Evolutionary conservation across 169 alveolate genomes (phyloP).

Genomic region (Amoebophrya sp.): DNA sequence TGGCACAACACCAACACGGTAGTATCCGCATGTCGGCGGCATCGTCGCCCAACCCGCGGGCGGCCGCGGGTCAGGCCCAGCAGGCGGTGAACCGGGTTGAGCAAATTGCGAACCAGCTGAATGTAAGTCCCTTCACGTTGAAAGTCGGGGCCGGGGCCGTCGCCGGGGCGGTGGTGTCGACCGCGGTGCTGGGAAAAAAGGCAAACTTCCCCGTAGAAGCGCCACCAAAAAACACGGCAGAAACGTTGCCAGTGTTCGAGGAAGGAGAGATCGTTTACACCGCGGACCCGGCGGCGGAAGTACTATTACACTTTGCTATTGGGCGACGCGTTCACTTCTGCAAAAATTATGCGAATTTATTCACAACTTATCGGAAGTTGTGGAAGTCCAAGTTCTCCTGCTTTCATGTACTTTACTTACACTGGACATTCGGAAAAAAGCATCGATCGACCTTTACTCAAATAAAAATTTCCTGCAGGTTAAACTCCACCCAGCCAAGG

Average conservation of each 20-base stretch:
- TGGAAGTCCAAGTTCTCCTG: neutral
- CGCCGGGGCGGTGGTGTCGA: neutral
- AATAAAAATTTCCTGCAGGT: neutral
- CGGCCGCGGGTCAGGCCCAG: too few species aligned
- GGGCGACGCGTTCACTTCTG: too few species aligned
- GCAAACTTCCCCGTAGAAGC: neutral
- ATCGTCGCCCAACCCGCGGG: too few species aligned
- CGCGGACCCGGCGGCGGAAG: neutral
- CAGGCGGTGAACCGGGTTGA: neutral
- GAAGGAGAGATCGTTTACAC: neutral
- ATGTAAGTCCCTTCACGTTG: neutral
- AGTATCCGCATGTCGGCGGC: too few species aligned
- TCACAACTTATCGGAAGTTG: neutral
- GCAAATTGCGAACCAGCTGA: neutral
- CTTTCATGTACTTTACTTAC: neutral
- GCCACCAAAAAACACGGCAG: neutral
- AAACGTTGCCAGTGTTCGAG: neutral
- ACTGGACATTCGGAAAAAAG: too few species aligned
- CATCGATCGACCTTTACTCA: neutral
- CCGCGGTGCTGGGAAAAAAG: neutral
- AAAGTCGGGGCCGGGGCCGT: neutral
- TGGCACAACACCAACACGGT: too few species aligned
- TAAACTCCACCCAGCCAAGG: too few species aligned
- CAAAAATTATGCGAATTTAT: neutral
- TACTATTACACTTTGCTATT: neutral